phyloP scores from a whole-genome alignment of 129 eudicot species.

The Daucus carota region DH1_v3.0 NC_030383.2:5930501-5931000 shows the following conservation, averaged over 20 bases:
- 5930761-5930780: background rate
- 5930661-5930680: background rate
- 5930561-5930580: background rate
- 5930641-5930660: background rate
- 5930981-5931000: background rate
- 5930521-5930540: background rate
- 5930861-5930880: too few relatives aligned
- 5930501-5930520: constrained; percentile 25
- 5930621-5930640: background rate
- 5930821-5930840: too few relatives aligned
- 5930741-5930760: background rate
- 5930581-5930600: background rate
- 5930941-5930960: background rate
- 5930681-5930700: background rate
- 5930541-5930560: background rate
- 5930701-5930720: background rate
- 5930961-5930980: constrained; percentile 1
- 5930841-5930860: background rate
- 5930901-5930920: too few relatives aligned
- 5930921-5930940: background rate
- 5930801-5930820: too few relatives aligned
- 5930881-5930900: too few relatives aligned
- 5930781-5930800: too few relatives aligned
- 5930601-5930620: background rate
- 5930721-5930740: too few relatives aligned